Conservation (phyloP, 352 stramenopile species). For the Globisporangium nagaii region DNA sequence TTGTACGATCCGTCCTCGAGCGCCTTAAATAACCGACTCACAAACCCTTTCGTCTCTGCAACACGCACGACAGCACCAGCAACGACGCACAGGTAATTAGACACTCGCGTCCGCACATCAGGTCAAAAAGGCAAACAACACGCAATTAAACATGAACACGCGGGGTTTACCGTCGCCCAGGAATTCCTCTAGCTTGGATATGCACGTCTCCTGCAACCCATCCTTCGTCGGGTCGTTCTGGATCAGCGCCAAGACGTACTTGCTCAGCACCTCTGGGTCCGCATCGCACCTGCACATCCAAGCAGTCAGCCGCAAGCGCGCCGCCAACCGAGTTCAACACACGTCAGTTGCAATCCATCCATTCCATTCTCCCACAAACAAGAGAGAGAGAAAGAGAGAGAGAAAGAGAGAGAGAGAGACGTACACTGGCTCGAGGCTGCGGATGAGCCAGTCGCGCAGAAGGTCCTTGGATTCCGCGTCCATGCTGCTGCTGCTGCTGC, state of each 20-base stretch:
- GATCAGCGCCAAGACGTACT: constrained; percentile 83
- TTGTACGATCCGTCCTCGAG: constrained; percentile 60
- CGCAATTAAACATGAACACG: too few relatives aligned
- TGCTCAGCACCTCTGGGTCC: constrained; percentile 81
- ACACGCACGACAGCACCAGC: neutral
- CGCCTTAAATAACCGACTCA: constrained; percentile 63
- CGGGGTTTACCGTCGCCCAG: constrained; percentile 84
- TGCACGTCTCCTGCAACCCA: constrained; percentile 60
- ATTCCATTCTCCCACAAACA: neutral
- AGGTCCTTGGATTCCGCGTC: constrained; percentile 76
- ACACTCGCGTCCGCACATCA: neutral
- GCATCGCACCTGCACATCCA: constrained; percentile 63
- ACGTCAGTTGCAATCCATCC: constrained; percentile 2
- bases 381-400: neutral
- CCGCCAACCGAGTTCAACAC: constrained; percentile 5
- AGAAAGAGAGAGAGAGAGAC: constrained; percentile 5
- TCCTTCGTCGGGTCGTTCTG: constrained; percentile 76
- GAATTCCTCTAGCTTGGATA: constrained; percentile 82
- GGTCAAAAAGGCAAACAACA: neutral
- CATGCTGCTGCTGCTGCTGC: constrained; percentile 27
- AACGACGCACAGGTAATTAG: constrained; percentile 3
- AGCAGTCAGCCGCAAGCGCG: too few relatives aligned
- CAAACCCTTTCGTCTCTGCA: constrained; percentile 70
- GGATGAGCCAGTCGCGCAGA: constrained; percentile 82
- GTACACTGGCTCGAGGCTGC: constrained; percentile 81